Percentiles rank a stretch among this genome's conserved stretches.
phyloP scores from a whole-genome alignment of 768 basidiomycete species.

The Termitomyces sp. region DNA sequence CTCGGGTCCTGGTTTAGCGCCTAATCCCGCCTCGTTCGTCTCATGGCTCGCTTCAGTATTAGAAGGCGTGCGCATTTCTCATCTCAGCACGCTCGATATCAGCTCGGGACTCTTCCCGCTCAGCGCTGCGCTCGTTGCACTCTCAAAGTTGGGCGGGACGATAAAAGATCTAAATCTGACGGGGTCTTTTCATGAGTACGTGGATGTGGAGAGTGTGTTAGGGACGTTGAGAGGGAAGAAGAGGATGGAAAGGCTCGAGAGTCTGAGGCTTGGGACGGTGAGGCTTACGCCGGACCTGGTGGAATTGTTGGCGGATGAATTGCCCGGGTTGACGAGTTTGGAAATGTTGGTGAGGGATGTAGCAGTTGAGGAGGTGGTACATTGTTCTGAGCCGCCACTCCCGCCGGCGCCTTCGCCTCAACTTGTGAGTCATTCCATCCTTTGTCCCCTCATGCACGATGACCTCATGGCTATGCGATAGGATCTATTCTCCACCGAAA shows the following conservation, averaged over 20 bases:
- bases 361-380: conserved; percentile 5
- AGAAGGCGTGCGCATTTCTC: conserved; percentile 21
- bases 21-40: conserved; percentile 29
- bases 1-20: conserved; percentile 28
- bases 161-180: conserved; percentile 36
- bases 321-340: conserved; percentile 31
- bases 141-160: conserved; percentile 32
- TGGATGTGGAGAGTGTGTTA: conserved; percentile 31
- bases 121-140: conserved; percentile 39
- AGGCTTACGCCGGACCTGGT: conserved; percentile 39
- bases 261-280: conserved; percentile 36
- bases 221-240: conserved; percentile 17
- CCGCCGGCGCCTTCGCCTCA: conserved; percentile 7
- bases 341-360: conserved; percentile 38
- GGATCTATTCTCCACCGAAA: conserved; percentile 31
- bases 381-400: background rate
- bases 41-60: conserved; percentile 33
- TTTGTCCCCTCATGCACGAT: background rate
- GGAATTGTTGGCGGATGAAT: conserved; percentile 34
- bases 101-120: conserved; percentile 28
- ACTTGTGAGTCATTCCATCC: conserved; percentile 23
- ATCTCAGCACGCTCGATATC: conserved; percentile 14
- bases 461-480: conserved; percentile 7
- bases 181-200: conserved; percentile 32
- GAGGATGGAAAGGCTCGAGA: conserved; percentile 21